These are phyloP conservation scores for Scorias spongiosa DNA, from an alignment of 2,329 filamentous ascomycete species.

Conservation along the genomic window DNA sequence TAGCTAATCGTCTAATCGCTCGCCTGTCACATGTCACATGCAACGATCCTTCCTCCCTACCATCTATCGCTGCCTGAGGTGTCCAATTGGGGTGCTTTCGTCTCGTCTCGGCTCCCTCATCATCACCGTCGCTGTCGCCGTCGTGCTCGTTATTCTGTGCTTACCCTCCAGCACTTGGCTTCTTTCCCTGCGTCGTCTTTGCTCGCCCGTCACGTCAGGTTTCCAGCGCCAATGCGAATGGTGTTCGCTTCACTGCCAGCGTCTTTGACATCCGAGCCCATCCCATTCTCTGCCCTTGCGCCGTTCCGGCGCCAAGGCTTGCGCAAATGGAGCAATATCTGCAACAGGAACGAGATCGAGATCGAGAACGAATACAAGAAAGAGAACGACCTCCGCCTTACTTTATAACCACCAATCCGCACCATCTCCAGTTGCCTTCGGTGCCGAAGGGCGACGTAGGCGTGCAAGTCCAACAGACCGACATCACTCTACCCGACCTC, in stretches of 20 bases:
- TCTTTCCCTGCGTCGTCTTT: too few relatives aligned
- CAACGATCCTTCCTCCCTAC: too few relatives aligned
- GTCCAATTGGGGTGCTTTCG: too few relatives aligned
- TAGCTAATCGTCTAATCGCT: too few relatives aligned
- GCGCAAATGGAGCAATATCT: constrained; percentile 60
- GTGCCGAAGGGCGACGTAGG: constrained; percentile 1
- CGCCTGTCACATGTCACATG: too few relatives aligned
- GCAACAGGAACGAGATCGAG: constrained; percentile 64
- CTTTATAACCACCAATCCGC: not conserved
- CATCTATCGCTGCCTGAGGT: too few relatives aligned
- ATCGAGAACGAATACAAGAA: constrained; percentile 41
- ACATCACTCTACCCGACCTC: constrained; percentile 29
- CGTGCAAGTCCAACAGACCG: constrained; percentile 3
- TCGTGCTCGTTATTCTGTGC: too few relatives aligned
- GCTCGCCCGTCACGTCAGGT: not conserved
- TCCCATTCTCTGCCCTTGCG: not conserved
- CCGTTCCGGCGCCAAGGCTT: constrained; percentile 19
- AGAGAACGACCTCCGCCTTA: constrained; percentile 5
- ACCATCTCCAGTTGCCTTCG: constrained; percentile 2
- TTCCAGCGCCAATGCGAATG: not conserved
- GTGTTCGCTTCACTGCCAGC: not conserved
- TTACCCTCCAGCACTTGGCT: too few relatives aligned
- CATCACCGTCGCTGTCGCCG: too few relatives aligned
- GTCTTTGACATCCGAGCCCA: not conserved
- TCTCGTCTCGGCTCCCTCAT: too few relatives aligned